A percentile compares a stretch with the other conserved stretches of the same genome.
These are phyloP conservation scores for Elasticomyces elasticus DNA, from an alignment of 495 filamentous ascomycete species.

Conservation along the genomic window DNA sequence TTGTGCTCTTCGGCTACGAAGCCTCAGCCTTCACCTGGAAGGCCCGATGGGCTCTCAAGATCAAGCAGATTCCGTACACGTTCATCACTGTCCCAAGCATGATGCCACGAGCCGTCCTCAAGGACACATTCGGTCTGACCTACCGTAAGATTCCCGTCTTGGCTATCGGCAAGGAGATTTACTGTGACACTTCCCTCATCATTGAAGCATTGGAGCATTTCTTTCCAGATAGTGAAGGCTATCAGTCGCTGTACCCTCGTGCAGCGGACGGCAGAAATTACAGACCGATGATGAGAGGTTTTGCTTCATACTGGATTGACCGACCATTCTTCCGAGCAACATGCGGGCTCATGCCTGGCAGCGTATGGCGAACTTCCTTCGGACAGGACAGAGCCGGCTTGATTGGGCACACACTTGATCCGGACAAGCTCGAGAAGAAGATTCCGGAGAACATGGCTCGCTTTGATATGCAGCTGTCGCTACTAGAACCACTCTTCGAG, in stretches of 20 bases:
- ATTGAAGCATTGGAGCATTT: slow-evolving; percentile 29
- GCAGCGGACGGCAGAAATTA: slow-evolving; percentile 16
- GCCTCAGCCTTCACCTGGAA: slow-evolving; percentile 27
- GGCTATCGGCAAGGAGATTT: slow-evolving; percentile 27
- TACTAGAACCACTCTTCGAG: slow-evolving; percentile 27
- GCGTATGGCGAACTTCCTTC: slow-evolving; percentile 27
- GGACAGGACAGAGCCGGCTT: slow-evolving; percentile 24
- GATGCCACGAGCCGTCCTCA: slow-evolving; percentile 26
- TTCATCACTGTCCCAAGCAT: slow-evolving; percentile 27
- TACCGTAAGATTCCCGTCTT: slow-evolving; percentile 31
- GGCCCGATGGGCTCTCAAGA: slow-evolving; percentile 19
- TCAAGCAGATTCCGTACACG: slow-evolving; percentile 27
- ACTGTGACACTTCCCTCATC: slow-evolving; percentile 30
- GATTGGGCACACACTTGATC: slow-evolving; percentile 27
- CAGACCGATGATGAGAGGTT: slow-evolving; percentile 18
- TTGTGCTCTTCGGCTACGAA: slow-evolving; percentile 21
- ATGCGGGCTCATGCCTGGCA: slow-evolving; percentile 27
- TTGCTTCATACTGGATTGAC: slow-evolving; percentile 22
- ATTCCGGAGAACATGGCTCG: slow-evolving; percentile 24
- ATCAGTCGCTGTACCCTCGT: slow-evolving; percentile 19
- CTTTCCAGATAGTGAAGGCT: slow-evolving; percentile 21
- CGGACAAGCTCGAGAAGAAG: slow-evolving; percentile 28
- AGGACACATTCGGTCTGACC: slow-evolving; percentile 22
- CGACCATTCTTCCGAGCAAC: slow-evolving; percentile 28
- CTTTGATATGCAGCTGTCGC: slow-evolving; percentile 27